Evolutionary conservation across 495 filamentous ascomycete species (phyloP).

Genomic region (Sordaria brevicollis): DNA sequence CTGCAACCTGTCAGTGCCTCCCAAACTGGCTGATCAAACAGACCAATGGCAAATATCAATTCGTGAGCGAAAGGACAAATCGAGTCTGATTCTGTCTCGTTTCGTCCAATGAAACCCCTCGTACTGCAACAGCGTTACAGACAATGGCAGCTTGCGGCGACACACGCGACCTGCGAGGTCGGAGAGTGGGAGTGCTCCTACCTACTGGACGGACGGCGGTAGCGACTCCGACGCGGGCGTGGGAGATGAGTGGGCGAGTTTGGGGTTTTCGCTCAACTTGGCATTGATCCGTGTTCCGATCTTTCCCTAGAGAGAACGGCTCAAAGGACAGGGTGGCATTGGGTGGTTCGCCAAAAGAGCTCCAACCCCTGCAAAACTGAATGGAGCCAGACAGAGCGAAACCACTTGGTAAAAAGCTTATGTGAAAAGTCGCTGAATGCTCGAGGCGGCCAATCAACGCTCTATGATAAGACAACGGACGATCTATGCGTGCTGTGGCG

Average conservation of each 20-base stretch:
- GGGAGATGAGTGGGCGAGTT: neutral
- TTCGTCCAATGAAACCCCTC: neutral
- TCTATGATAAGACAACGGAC: constrained; percentile 2
- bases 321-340: too few species aligned
- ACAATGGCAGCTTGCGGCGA: neutral
- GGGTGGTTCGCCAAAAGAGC: neutral
- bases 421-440: constrained; percentile 2
- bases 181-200: neutral
- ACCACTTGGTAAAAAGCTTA: constrained; percentile 3
- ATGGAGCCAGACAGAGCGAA: constrained; percentile 5
- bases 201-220: too few species aligned
- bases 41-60: neutral
- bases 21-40: neutral
- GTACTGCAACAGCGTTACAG: neutral
- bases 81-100: neutral
- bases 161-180: neutral
- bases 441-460: constrained; percentile 9
- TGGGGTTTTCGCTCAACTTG: neutral
- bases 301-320: neutral
- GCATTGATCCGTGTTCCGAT: neutral
- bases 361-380: neutral
- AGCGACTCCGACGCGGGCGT: neutral
- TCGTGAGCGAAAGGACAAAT: neutral
- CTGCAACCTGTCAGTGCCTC: neutral
- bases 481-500: neutral